Percentiles rank a stretch among this genome's conserved stretches.
These are phyloP conservation scores for Rhizopus microsporus DNA, from an alignment of 371 early-diverging fungal species.

Conservation along the genomic window DNA sequence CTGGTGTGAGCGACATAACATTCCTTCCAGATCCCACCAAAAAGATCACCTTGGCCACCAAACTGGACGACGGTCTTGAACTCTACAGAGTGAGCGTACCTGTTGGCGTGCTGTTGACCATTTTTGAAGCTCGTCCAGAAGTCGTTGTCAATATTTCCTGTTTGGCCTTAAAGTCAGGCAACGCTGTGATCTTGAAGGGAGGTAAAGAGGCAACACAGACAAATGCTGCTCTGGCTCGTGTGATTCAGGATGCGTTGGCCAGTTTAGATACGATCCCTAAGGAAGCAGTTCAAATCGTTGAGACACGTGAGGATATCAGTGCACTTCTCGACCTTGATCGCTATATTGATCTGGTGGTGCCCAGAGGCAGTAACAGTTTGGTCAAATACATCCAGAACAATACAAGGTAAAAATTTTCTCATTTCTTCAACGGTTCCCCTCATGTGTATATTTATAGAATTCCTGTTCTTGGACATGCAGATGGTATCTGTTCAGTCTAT, in stretches of 20 bases:
- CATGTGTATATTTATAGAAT: conserved; percentile 58
- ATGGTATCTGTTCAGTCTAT: conserved; percentile 92
- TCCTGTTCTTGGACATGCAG: conserved; percentile 98
- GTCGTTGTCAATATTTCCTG: conserved; percentile 96
- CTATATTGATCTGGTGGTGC: conserved; percentile 95
- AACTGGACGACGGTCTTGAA: conserved; percentile 81
- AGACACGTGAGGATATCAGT: conserved; percentile 85
- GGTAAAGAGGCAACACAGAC: conserved; percentile 84
- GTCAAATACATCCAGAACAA: conserved; percentile 89
- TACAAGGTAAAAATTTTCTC: conserved; percentile 63
- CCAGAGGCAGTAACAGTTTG: conserved; percentile 88
- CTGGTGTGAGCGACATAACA: conserved; percentile 90
- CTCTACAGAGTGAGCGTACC: conserved; percentile 90
- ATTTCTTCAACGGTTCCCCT: background rate
- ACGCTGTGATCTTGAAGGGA: conserved; percentile 96
- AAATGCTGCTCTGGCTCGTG: conserved; percentile 73
- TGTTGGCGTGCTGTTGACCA: conserved; percentile 93
- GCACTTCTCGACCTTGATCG: conserved; percentile 83
- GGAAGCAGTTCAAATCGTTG: conserved; percentile 86
- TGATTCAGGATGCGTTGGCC: conserved; percentile 80
- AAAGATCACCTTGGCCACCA: conserved; percentile 76
- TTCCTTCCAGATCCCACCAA: conserved; percentile 82
- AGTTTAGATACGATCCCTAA: conserved; percentile 59
- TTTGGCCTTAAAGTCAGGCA: conserved; percentile 94
- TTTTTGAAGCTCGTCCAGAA: conserved; percentile 98